Evolutionary conservation across 2,329 filamentous ascomycete genomes (phyloP).

Genomic region (Neofusicoccum parvum): DNA sequence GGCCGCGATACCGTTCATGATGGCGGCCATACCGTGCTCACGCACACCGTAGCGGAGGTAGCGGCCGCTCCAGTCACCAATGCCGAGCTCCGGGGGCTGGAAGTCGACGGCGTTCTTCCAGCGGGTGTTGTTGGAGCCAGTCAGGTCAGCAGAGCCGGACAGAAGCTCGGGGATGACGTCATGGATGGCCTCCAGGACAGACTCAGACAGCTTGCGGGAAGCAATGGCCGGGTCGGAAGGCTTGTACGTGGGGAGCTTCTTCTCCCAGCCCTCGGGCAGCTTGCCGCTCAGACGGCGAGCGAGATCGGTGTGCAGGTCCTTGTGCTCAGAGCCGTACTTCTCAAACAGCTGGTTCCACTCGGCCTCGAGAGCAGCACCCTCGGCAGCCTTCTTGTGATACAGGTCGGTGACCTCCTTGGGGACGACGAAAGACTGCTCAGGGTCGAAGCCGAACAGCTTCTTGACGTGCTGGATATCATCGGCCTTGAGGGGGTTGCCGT

Average conservation of each 20-base stretch:
- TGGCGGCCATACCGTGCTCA: slow-evolving; percentile 40
- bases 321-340: slow-evolving; percentile 80
- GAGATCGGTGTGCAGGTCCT: slow-evolving; percentile 78
- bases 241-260: slow-evolving; percentile 87
- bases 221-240: slow-evolving; percentile 81
- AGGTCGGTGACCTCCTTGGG: slow-evolving; percentile 92
- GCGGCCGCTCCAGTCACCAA: slow-evolving; percentile 87
- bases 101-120: slow-evolving; percentile 98
- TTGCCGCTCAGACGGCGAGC: slow-evolving; percentile 76
- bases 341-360: slow-evolving; percentile 94
- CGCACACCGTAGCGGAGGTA: slow-evolving; percentile 73
- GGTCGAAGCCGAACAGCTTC: slow-evolving; percentile 93
- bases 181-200: slow-evolving; percentile 86
- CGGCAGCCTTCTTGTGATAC: slow-evolving; percentile 80
- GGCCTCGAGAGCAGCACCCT: slow-evolving; percentile 85
- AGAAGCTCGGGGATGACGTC: slow-evolving; percentile 82
- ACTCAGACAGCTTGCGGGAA: slow-evolving; percentile 95
- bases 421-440: slow-evolving; percentile 87
- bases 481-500: slow-evolving; percentile 92
- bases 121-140: slow-evolving; percentile 96
- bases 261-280: slow-evolving; percentile 96
- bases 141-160: slow-evolving; percentile 96
- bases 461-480: slow-evolving; percentile 95
- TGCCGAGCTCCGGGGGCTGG: slow-evolving; percentile 82
- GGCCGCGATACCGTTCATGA: slow-evolving; percentile 60